Evolutionary conservation across 805 yeast genomes (phyloP), one percentile per base, ranked within the genome.

Genomic region (Tetrapisispora namnaoensis): DNA sequence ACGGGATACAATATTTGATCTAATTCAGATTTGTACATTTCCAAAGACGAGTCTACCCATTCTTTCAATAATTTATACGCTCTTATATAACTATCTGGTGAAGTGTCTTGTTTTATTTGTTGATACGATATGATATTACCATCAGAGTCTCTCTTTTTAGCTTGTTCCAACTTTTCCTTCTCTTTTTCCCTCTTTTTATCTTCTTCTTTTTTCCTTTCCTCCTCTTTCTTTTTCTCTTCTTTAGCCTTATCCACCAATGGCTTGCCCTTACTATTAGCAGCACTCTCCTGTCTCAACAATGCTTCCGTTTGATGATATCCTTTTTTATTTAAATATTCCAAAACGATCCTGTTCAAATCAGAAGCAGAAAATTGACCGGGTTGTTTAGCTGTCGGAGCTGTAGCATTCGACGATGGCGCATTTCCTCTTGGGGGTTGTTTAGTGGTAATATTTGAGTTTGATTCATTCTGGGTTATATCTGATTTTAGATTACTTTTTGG

Each of bases 281-380:
- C 75, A 54, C 83, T 78, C 64, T 93, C 99, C 52, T 89, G 79
- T 53, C 99, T 78, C 45, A 93, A 74, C 83, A 90, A 86, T 2
- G 96, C 89, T 65, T 93, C 99, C 0, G 99, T 91, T 56, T 83
- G 80, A 56, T 86, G 90, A 61, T 88, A 93, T 2, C 99, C 99
- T 65, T 90, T 89, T 60, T 93, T 91, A 64, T 82, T 85, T 55
- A 93, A 74, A 59, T 91, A 93, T 58, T 93, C 99, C 59, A 93
- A 73, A 34, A 93, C 98, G 61, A 93, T 87, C 53, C 93, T 73
- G 65, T 90, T 91, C 62, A 93, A 74, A 64, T 93, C 98, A 5
- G 91, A 89, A 44, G 86, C 88, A 0, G 95, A 81, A 51, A 80
- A 63, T 13, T 63, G 64, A 18, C 67, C 62, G 18, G 49, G 49